A percentile compares a stretch with the other conserved stretches of the same genome.
Evolutionary conservation across 2,329 filamentous ascomycete genomes (phyloP).

Genomic region (Ophiostoma angusticollis): DNA sequence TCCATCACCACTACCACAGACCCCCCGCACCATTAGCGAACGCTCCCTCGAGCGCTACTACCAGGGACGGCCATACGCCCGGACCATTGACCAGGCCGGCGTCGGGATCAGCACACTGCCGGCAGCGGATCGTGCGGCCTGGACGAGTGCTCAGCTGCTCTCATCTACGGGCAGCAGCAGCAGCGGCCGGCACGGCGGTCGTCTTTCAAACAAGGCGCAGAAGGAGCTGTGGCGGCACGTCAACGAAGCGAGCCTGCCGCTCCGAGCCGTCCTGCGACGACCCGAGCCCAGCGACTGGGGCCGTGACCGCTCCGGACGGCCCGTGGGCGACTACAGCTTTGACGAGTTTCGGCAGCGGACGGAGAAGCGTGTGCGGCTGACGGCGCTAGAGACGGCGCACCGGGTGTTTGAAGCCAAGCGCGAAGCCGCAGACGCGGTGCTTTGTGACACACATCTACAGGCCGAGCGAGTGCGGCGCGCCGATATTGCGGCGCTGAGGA

Average conservation of each 20-base stretch:
- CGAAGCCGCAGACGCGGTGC: conserved; percentile 12
- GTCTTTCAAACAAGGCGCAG: conserved; percentile 32
- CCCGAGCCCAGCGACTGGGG: no score
- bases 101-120: conserved; percentile 33
- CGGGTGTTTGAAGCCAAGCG: conserved; percentile 30
- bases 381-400: conserved; percentile 31
- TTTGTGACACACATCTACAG: conserved; percentile 30
- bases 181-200: conserved; percentile 6
- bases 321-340: conserved; percentile 34
- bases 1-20: conserved; percentile 19
- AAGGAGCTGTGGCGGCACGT: conserved; percentile 46
- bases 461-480: conserved; percentile 33
- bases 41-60: conserved; percentile 34
- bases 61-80: conserved; percentile 36
- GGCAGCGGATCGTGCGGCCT: conserved; percentile 35
- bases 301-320: conserved; percentile 34
- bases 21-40: conserved; percentile 33
- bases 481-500: conserved; percentile 38
- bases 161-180: conserved; percentile 24
- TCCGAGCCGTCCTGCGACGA: conserved; percentile 26
- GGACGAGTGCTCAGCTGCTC: conserved; percentile 34
- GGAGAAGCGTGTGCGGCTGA: conserved; percentile 29
- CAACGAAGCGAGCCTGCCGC: conserved; percentile 37
- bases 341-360: conserved; percentile 32
- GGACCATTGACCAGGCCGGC: conserved; percentile 31